A percentile compares a stretch with the other conserved stretches of the same genome.
These are phyloP conservation scores for Serendipita indica DNA, from an alignment of 768 basidiomycete species.

Conservation along the genomic window DNA sequence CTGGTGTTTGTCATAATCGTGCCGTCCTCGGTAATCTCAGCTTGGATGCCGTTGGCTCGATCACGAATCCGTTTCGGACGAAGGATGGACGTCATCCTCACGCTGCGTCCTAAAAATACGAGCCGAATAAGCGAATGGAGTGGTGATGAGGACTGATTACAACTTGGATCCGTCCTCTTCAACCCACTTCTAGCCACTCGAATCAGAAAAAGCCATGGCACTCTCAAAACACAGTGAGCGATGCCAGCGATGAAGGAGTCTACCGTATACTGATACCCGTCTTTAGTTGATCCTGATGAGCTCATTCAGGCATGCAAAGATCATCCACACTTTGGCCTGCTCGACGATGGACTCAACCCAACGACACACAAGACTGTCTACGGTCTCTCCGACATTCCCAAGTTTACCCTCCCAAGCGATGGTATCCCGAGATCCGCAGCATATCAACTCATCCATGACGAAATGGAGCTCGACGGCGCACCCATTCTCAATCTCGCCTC, in stretches of 20 bases:
- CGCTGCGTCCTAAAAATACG: not conserved
- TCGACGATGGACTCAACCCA: slow-evolving; percentile 28
- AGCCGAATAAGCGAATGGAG: not conserved
- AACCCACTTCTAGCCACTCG: no score
- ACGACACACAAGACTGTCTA: slow-evolving; percentile 48
- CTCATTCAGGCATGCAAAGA: slow-evolving; percentile 44
- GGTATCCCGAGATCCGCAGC: slow-evolving; percentile 39
- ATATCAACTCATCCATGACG: slow-evolving; percentile 51
- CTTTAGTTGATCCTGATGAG: slow-evolving; percentile 43
- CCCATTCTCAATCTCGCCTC: slow-evolving; percentile 49
- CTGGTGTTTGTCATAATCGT: no score
- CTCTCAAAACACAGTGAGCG: slow-evolving; percentile 2
- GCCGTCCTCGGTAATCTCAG: no score
- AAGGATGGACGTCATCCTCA: no score
- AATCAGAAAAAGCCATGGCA: not conserved
- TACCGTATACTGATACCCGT: no score
- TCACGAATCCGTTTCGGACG: no score
- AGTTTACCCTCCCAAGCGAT: slow-evolving; percentile 21
- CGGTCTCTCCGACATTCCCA: slow-evolving; percentile 23
- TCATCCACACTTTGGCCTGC: slow-evolving; percentile 10
- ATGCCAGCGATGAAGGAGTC: no score
- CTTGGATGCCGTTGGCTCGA: no score
- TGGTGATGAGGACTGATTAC: no score
- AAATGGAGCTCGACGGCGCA: slow-evolving; percentile 39
- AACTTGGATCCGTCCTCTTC: not conserved